These are phyloP conservation scores for Boeremia exigua DNA, from an alignment of 2,329 filamentous ascomycete species.

Conservation along the genomic window DNA sequence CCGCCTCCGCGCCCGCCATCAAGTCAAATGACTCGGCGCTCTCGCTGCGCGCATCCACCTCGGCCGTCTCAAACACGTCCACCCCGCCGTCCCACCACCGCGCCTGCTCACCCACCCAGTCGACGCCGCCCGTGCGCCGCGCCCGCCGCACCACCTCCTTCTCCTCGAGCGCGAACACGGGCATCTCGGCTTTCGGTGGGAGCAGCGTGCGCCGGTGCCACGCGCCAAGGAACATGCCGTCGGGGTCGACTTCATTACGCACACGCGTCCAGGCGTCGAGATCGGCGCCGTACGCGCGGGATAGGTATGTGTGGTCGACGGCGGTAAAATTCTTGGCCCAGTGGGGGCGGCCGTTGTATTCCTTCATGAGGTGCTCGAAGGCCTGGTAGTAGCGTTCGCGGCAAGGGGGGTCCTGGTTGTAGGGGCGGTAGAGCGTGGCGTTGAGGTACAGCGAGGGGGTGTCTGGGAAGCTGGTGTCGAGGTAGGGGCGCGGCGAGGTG, in stretches of 20 bases:
- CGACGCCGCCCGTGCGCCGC: conserved; percentile 40
- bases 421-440: conserved; percentile 86
- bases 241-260: conserved; percentile 73
- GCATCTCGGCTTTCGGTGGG: conserved; percentile 35
- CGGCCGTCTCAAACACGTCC: conserved; percentile 39
- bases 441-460: conserved; percentile 87
- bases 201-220: conserved; percentile 75
- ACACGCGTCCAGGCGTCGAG: conserved; percentile 72
- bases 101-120: conserved; percentile 50
- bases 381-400: conserved; percentile 81
- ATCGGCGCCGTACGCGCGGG: conserved; percentile 71
- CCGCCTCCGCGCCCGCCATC: conserved; percentile 54
- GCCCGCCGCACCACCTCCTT: conserved; percentile 49
- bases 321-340: conserved; percentile 90
- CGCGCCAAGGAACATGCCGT: conserved; percentile 87
- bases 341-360: conserved; percentile 81
- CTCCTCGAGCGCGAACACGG: conserved; percentile 49
- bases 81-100: conserved; percentile 44
- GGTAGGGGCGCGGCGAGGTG: conserved; percentile 62
- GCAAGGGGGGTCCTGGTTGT: conserved; percentile 78
- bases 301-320: conserved; percentile 65
- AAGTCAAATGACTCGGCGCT: conserved; percentile 54
- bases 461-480: conserved; percentile 73
- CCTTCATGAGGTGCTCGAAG: conserved; percentile 89
- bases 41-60: conserved; percentile 30